Base-by-base conservation (phyloP, 169 alveolate genomes). In the Plasmodium yoelii region DNA sequence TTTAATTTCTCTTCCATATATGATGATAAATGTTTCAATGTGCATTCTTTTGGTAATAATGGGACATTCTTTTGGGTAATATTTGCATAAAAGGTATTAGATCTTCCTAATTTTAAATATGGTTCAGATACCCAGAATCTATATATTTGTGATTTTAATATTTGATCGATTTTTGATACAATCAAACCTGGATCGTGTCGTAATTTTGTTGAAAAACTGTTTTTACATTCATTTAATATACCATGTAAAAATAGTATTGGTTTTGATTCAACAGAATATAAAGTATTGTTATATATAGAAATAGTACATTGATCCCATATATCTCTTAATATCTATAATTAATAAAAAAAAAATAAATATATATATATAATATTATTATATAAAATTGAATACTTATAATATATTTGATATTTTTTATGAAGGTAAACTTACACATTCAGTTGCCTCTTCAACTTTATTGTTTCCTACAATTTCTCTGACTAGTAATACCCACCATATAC, bases 281-380 rank as follows among this genome's bases (percentile, higher is more conserved):
- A 59, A 18, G 91, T 70, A 46, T 86, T 86, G 91, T 86, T 86
- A 44, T 69, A 86, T n/a, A 86, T 87, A 8, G 91, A 72, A 3
- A 86, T 86, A 10, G 91, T 70, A 70, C 91, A 86, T 53, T 86
- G 87, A 22, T 86, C 91, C 91, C 91, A 86, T 47, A 86, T 86
- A 13, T 70, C 87, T 70, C 91, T 70, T 13, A 86, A 70, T 19
- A 55, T 73, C 91, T 86, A 64, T 65, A 39, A 6, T 26, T 39
- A 9, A 3, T 5, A 39, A 24, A 49, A 47, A 42, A 69, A 49
- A 46, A 9, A 46, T 24, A 64, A 13, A 60, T 0, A 60, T 8
- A 26, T 8, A 60, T 28, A 71, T 10, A 47, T 70, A 51, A 70
- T 70, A 70, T 28, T 49, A 49, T 49, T 70, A 70, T 47, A 51